Percentiles rank a stretch among this genome's conserved stretches.
Evolutionary conservation across 2,329 filamentous ascomycete species (phyloP).

Genomic region (Aspergillus brunneoviolaceus): DNA sequence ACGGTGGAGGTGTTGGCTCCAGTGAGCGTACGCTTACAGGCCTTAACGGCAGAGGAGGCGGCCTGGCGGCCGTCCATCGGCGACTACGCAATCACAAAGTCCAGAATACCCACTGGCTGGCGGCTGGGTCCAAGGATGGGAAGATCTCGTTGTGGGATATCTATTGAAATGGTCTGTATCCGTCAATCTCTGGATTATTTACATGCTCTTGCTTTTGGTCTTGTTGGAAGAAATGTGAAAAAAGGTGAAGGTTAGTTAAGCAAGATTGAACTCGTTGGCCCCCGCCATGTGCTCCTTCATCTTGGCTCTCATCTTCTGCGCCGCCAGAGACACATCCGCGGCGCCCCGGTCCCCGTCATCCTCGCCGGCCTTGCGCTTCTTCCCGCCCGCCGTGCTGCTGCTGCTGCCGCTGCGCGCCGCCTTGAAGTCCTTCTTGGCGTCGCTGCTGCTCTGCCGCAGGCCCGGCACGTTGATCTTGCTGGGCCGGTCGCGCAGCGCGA

Average conservation of each 20-base stretch:
- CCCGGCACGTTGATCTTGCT: slow-evolving; percentile 67
- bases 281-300: slow-evolving; percentile 53
- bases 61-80: slow-evolving; percentile 53
- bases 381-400: slow-evolving; percentile 35
- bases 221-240: not conserved
- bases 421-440: slow-evolving; percentile 49
- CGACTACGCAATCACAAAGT: slow-evolving; percentile 64
- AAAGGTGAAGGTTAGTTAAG: slow-evolving; percentile 39
- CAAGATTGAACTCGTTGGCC: slow-evolving; percentile 60
- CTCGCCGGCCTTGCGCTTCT: slow-evolving; percentile 35
- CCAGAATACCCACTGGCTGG: slow-evolving; percentile 79
- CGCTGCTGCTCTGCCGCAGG: slow-evolving; percentile 50
- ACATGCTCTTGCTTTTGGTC: slow-evolving; percentile 15
- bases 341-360: slow-evolving; percentile 27
- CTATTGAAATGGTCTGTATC: slow-evolving; percentile 59
- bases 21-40: not conserved
- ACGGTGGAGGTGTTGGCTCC: not conserved
- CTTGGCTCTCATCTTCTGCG: slow-evolving; percentile 55
- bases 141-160: slow-evolving; percentile 96
- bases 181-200: slow-evolving; percentile 25
- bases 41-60: not conserved
- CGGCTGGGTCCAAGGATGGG: slow-evolving; percentile 87
- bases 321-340: slow-evolving; percentile 47
- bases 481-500: slow-evolving; percentile 83
- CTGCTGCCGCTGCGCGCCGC: slow-evolving; percentile 26